These are phyloP conservation scores for Lobosporangium transversale DNA, from an alignment of 192 early-diverging fungal species.

Conservation along the genomic window DNA sequence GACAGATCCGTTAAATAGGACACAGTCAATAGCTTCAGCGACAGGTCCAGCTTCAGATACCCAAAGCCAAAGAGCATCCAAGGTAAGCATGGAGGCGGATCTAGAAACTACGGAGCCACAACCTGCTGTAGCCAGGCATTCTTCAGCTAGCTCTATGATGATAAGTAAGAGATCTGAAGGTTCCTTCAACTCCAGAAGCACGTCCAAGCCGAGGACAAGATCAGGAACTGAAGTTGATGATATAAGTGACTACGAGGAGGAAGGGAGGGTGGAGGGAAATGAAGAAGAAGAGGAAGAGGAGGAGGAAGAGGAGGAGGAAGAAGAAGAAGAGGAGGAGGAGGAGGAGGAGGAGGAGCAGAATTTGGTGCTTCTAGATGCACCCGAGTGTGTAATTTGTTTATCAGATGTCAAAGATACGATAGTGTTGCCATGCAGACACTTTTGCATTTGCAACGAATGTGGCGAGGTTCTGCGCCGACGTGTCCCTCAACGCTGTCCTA, in stretches of 20 bases:
- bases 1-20: background rate
- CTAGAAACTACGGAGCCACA: constrained; percentile 20
- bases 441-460: constrained; percentile 82
- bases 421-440: constrained; percentile 82
- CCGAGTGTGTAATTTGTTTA: constrained; percentile 83
- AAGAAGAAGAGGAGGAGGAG: background rate
- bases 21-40: too few species aligned
- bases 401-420: constrained; percentile 77
- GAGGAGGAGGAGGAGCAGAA: constrained; percentile 17
- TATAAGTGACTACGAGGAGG: background rate
- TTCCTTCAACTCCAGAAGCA: background rate
- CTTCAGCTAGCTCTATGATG: background rate
- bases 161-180: constrained; percentile 5
- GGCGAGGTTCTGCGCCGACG: constrained; percentile 69
- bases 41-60: too few species aligned
- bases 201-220: background rate
- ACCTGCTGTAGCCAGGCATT: background rate
- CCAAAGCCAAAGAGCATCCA: constrained; percentile 1
- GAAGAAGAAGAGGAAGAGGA: background rate
- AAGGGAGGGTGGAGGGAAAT: too few species aligned
- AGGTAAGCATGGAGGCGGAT: background rate
- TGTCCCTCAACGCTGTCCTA: constrained; percentile 44
- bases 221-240: background rate
- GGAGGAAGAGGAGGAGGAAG: constrained; percentile 2
- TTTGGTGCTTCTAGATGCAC: constrained; percentile 52